phyloP scores from a whole-genome alignment of 108 stramenopile genomes.

The Nitzschia inconspicua region DNA sequence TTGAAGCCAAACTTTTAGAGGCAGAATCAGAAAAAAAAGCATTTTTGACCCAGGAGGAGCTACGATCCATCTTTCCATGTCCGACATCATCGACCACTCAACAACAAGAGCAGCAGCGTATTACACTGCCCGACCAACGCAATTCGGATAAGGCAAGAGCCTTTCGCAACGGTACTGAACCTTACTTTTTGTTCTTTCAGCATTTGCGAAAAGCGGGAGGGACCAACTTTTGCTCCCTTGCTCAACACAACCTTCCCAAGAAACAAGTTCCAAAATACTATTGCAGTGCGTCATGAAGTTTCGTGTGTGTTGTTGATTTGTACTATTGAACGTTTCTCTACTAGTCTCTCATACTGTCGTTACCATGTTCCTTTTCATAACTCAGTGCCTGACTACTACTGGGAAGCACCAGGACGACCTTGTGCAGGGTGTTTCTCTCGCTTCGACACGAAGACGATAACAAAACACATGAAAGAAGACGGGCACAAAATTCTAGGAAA shows the following conservation, averaged over 20 bases:
- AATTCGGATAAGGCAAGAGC: conserved; percentile 41
- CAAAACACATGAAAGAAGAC: conserved; percentile 30
- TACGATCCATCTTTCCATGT: conserved; percentile 72
- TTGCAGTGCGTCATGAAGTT: conserved; percentile 21
- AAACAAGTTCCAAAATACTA: conserved; percentile 54
- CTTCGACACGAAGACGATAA: conserved; percentile 62
- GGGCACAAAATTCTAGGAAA: conserved; percentile 70
- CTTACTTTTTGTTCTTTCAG: conserved; percentile 72
- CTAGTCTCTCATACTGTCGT: background rate
- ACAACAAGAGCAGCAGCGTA: conserved; percentile 32
- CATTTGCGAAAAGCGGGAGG: conserved; percentile 82
- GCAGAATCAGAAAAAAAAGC: conserved; percentile 42
- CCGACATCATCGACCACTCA: conserved; percentile 11
- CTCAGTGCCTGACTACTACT: conserved; percentile 61
- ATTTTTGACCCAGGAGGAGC: conserved; percentile 37
- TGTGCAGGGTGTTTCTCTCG: conserved; percentile 60
- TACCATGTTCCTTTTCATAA: conserved; percentile 14
- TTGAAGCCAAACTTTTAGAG: conserved; percentile 50
- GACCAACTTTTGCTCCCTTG: conserved; percentile 76
- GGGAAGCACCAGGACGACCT: conserved; percentile 10
- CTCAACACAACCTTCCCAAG: conserved; percentile 61
- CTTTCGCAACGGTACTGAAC: conserved; percentile 44
- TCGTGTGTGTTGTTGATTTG: background rate
- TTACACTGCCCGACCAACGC: conserved; percentile 72
- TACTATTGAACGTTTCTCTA: background rate